These are phyloP conservation scores for Cicer chorassanicum DNA, from an alignment of 306 rosid species.

Conservation along the genomic window DNA sequence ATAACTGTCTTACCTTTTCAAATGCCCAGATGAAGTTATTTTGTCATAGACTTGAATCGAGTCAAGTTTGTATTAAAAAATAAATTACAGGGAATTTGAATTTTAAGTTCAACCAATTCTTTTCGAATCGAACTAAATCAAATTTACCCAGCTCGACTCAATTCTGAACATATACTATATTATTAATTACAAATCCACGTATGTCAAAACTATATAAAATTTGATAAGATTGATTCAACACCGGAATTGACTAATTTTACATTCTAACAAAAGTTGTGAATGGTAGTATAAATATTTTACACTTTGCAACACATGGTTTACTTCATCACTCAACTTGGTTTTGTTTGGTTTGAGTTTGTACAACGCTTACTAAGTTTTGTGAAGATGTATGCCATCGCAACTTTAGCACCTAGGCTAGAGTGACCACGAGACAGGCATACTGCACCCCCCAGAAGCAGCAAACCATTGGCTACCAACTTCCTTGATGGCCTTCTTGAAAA, in stretches of 20 bases:
- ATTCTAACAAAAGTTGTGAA: conserved; percentile 1
- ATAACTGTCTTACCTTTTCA: no score
- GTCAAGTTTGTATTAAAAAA: neutral
- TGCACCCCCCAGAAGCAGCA: conserved; percentile 78
- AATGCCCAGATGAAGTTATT: no score
- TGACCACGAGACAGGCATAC: conserved; percentile 76
- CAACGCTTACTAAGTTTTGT: conserved; percentile 65
- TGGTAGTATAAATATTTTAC: neutral
- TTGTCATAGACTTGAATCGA: neutral
- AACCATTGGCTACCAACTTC: conserved; percentile 70
- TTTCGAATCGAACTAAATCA: no score
- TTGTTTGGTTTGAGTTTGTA: conserved; percentile 50
- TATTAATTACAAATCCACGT: neutral
- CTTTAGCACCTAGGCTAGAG: conserved; percentile 91
- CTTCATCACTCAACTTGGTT: conserved; percentile 13
- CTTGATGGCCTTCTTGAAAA: conserved; percentile 57
- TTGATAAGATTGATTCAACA: conserved; percentile 7
- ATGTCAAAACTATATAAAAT: neutral
- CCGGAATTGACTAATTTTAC: neutral
- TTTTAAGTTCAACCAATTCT: neutral
- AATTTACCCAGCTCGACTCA: no score
- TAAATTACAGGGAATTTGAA: no score
- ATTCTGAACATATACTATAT: no score
- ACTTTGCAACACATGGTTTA: conserved; percentile 2
- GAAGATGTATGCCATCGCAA: conserved; percentile 72